These are phyloP conservation scores for Cyclotella atomus DNA, from an alignment of 108 stramenopile species.

Conservation along the genomic window DNA sequence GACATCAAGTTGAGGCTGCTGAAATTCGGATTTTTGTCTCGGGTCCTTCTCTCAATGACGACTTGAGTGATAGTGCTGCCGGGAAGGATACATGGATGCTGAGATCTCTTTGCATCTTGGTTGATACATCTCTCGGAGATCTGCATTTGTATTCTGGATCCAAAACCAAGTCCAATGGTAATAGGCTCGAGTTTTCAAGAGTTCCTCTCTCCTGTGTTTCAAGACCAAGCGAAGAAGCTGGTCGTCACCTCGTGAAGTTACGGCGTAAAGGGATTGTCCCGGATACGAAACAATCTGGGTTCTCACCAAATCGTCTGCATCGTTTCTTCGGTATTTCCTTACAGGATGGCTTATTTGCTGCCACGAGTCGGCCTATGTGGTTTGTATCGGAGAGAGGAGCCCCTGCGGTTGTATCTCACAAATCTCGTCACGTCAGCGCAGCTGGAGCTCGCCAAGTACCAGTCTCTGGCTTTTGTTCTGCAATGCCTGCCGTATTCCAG, in stretches of 20 bases:
- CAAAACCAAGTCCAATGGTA: slow-evolving; percentile 13
- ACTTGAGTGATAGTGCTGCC: slow-evolving; percentile 5
- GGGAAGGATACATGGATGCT: slow-evolving; percentile 43
- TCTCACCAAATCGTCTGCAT: slow-evolving; percentile 67
- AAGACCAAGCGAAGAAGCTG: slow-evolving; percentile 74
- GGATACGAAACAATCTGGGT: slow-evolving; percentile 14
- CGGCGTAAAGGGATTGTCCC: slow-evolving; percentile 68
- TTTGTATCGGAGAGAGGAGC: slow-evolving; percentile 76
- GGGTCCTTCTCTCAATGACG: slow-evolving; percentile 53
- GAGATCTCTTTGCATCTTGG: slow-evolving; percentile 64
- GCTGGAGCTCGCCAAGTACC: slow-evolving; percentile 75
- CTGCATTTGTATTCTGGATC: slow-evolving; percentile 61
- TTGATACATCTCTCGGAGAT: slow-evolving; percentile 76
- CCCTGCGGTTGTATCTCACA: slow-evolving; percentile 67
- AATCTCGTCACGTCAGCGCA: slow-evolving; percentile 78
- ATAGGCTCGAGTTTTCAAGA: slow-evolving; percentile 49
- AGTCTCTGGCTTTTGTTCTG: slow-evolving; percentile 75
- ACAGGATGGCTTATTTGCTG: slow-evolving; percentile 82
- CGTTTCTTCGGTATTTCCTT: slow-evolving; percentile 67
- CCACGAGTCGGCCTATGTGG: slow-evolving; percentile 75
- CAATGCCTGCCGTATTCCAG: slow-evolving; percentile 44
- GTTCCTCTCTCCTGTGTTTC: slow-evolving; percentile 59
- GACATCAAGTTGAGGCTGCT: slow-evolving; percentile 54
- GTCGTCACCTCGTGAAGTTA: slow-evolving; percentile 71
- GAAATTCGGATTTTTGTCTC: slow-evolving; percentile 81